Evolutionary conservation across 2,329 filamentous ascomycete species (phyloP), one percentile per base, ranked within the genome.

Genomic region (Aspergillus ochraceus): DNA sequence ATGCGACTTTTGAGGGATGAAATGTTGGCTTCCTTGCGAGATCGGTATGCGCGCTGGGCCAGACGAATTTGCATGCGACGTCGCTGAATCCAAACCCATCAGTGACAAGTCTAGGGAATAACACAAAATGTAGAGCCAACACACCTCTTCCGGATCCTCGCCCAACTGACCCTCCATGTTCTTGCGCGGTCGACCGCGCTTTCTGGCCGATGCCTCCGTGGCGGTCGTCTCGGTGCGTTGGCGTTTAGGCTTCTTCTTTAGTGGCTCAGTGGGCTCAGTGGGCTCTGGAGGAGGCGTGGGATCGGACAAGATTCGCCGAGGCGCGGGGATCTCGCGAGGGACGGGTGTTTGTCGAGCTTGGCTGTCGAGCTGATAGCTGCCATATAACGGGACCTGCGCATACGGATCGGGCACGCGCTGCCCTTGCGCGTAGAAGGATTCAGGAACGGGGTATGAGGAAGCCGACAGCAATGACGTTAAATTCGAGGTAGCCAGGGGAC

Each of bases 31-130:
- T 70, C 66, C 47, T 69, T 69, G 26, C 68, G 66, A 17, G 66
- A 69, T 19, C 68, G 67, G 58, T 69, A 70, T 3, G 68, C 68
- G 6, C 67, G 65, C 60, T 70, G 68, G 17, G 67, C 68, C 42
- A 68, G 59, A 36, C 68, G 67, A 36, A 67, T 68, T 57, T 70
- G 68, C 60, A 63, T 64, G 29, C 68, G 67, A 9, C 68, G 59
- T 42, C 67, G 66, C 68, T 70, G 24, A 30, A 6, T 14, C 2
- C 5, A 26, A 10, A 4, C 17, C 17, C 0, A 39, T 60, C 36
- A 62, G 47, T 36, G 6, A 30, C 17, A 24, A 22, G 20, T 24
- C 17, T 6, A 46, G 10, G 14, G 8, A 19, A 26, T 14, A 11
- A 54, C n/a, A 24, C 17, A 4, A 12, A 30, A 49, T 47, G 14